Conservation (phyloP, 768 basidiomycete species). For the Serendipita sp. region DNA sequence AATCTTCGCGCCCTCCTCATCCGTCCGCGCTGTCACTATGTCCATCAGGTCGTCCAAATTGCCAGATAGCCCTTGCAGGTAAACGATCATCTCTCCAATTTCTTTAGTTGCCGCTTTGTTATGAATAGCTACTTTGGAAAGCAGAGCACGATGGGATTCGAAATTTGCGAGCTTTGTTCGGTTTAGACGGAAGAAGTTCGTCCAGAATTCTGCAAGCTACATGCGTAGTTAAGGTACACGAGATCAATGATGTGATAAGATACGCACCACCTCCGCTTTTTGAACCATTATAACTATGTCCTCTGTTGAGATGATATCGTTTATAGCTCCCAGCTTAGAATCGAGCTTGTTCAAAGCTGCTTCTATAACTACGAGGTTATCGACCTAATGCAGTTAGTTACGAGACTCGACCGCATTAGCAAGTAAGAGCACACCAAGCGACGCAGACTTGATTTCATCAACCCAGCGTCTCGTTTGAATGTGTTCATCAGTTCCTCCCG, state of each 20-base stretch:
- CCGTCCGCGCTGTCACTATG: not conserved
- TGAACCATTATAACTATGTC: not conserved
- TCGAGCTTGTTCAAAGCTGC: not conserved
- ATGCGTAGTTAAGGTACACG: not conserved
- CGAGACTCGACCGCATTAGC: not conserved
- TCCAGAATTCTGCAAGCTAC: not conserved
- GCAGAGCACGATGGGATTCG: not conserved
- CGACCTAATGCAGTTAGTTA: not conserved
- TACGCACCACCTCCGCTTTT: not conserved
- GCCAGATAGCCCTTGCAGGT: not conserved
- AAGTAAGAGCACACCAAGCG: not conserved
- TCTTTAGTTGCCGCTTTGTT: not conserved
- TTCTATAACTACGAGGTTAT: not conserved
- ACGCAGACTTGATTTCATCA: slow-evolving; percentile 1
- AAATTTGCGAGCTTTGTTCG: slow-evolving; percentile 1
- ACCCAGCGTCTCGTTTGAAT: not conserved
- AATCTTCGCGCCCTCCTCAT: not conserved
- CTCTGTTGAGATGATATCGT: not conserved
- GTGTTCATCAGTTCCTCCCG: not conserved
- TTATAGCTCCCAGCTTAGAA: not conserved
- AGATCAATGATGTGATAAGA: not conserved
- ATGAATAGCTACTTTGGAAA: not conserved
- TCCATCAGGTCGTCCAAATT: not conserved
- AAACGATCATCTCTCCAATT: not conserved
- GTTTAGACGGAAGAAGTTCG: not conserved